Conservation (phyloP, 2,329 filamentous ascomycete genomes). For the Corynespora cassiicola region DNA sequence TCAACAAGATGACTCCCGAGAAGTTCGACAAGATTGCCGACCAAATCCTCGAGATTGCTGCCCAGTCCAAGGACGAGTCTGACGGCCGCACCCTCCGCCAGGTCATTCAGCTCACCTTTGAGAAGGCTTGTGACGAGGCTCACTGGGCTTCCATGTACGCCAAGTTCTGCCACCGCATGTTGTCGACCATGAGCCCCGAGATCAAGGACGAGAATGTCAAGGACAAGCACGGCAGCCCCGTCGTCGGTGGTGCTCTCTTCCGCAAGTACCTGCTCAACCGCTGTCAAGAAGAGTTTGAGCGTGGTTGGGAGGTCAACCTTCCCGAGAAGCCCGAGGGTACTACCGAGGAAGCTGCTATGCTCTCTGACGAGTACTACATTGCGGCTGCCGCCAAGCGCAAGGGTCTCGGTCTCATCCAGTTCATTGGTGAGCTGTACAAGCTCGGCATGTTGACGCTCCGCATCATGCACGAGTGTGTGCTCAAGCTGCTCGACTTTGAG, state of each 20-base stretch:
- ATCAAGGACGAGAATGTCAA: constrained; percentile 95
- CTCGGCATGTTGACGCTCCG: constrained; percentile 97
- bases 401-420: constrained; percentile 96
- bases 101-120: constrained; percentile 98
- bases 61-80: constrained; percentile 92
- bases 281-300: constrained; percentile 98
- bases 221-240: constrained; percentile 86
- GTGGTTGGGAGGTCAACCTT: constrained; percentile 91
- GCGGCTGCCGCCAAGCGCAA: constrained; percentile 94
- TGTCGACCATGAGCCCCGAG: constrained; percentile 85
- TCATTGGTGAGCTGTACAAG: constrained; percentile 99
- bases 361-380: constrained; percentile 96
- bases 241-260: constrained; percentile 93
- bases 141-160: constrained; percentile 99
- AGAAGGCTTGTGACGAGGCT: constrained; percentile 97
- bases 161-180: constrained; percentile 97
- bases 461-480: constrained; percentile 99
- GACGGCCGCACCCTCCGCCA: constrained; percentile 95
- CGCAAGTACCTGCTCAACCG: constrained; percentile 98
- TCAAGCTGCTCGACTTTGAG: constrained; percentile 95
- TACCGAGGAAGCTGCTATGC: constrained; percentile 83
- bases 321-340: constrained; percentile 76
- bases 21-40: constrained; percentile 97
- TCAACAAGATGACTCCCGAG: constrained; percentile 99
- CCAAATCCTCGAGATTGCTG: constrained; percentile 90